These are phyloP conservation scores for Dimargaris verticillata DNA, from an alignment of 192 early-diverging fungal genomes.

Conservation along the genomic window DNA sequence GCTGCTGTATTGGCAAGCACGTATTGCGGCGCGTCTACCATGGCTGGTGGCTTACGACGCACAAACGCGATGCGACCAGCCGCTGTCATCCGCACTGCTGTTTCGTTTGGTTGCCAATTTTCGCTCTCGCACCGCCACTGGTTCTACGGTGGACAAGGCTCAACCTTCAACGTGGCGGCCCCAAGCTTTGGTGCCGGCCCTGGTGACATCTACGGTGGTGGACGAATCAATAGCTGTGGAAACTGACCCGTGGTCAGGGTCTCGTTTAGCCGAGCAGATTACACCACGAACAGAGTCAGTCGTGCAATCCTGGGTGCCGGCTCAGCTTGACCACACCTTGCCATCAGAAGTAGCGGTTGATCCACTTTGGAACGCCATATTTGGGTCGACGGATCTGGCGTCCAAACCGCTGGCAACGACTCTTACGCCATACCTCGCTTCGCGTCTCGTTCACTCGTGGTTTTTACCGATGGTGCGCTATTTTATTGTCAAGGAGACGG, in stretches of 20 bases:
- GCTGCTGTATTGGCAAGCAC: slow-evolving; percentile 2
- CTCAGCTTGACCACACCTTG: neutral
- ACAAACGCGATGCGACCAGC: neutral
- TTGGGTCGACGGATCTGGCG: neutral
- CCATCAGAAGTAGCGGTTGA: neutral
- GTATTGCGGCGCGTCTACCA: neutral
- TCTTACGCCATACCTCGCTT: slow-evolving; percentile 7
- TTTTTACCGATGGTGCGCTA: slow-evolving; percentile 22
- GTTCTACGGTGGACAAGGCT: neutral
- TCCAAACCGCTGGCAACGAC: too few relatives aligned
- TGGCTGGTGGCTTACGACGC: slow-evolving; percentile 10
- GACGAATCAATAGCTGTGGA: too few relatives aligned
- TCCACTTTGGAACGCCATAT: neutral
- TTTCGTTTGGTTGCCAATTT: neutral
- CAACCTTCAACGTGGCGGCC: neutral
- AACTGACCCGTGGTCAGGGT: too few relatives aligned
- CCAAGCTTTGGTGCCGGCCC: neutral
- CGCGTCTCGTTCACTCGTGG: slow-evolving; percentile 17
- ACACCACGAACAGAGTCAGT: neutral
- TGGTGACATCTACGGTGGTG: too few relatives aligned
- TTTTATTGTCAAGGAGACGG: slow-evolving; percentile 27
- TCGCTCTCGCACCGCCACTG: neutral
- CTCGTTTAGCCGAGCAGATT: slow-evolving; percentile 2
- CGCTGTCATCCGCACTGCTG: neutral
- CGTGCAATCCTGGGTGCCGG: neutral